Evolutionary conservation across 2,329 filamentous ascomycete species (phyloP), one percentile per base, ranked within the genome.

Genomic region (Fusarium euwallaceae): DNA sequence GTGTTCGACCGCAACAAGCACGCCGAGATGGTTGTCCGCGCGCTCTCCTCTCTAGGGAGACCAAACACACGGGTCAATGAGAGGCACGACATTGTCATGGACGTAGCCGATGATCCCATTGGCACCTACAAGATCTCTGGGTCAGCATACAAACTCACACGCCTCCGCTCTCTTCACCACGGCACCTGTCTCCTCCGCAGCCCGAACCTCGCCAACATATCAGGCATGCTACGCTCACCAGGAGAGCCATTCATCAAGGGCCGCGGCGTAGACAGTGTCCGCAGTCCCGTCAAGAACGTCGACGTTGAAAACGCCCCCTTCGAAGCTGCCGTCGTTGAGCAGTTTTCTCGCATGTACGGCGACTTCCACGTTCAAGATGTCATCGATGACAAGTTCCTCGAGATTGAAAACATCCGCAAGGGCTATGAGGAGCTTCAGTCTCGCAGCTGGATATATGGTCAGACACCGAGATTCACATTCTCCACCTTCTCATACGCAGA

Each of bases 71-170:
- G 91, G 71, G 96, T 98, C 75, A 99, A 98, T 81, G 91, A 92
- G 81, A 89, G 97, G 17, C 96, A 99, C 81, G 97, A 99, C 81
- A 98, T 99, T 77, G 95, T 98, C 27, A 87, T 97, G 55, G 90
- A 92, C 67, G 76, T 82, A 2, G 51, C 73, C 1, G 67, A 67
- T 14, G 69, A 73, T 22, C 66, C 71, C 16, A 43, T 67, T 17
- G 60, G 72, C 45, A 87, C 88, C 2, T 90, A 92, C 80, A 99
- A 99, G 82, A 89, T 98, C 12, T 98, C 95, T 0, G 97, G 97
- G 1, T 98, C 95, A 1, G 97, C 97, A 12, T 99, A 97, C 85
- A 98, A 98, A 83, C 87, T 99, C 64, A 98, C 94, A 0, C 88
- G 94, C 27, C 86, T 90, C 59, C 89, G 96, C 53, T 93, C 95